Percentiles rank a stretch among this genome's conserved stretches.
phyloP scores from a whole-genome alignment of 768 basidiomycete species.

The Vishniacozyma victoriae region DNA sequence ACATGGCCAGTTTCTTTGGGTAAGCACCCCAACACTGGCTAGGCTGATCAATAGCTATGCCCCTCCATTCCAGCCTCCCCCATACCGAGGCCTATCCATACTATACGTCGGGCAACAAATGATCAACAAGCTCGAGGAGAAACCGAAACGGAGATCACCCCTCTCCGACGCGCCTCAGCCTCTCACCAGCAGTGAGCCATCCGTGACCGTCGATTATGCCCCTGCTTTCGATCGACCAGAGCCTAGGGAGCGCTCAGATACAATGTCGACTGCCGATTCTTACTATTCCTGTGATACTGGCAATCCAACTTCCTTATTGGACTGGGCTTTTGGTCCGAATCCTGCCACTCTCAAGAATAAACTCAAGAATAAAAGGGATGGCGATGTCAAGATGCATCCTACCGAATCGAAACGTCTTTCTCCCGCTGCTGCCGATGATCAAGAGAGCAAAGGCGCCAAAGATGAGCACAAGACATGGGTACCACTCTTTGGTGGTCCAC shows the following conservation, averaged over 20 bases:
- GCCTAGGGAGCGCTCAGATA: slow-evolving; percentile 33
- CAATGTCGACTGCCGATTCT: slow-evolving; percentile 33
- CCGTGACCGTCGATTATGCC: neutral
- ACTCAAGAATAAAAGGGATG: no score
- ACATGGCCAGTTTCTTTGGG: slow-evolving; percentile 45
- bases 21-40: slow-evolving; percentile 4
- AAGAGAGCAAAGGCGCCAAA: no score
- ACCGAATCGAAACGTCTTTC: slow-evolving; percentile 33
- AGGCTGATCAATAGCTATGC: slow-evolving; percentile 15
- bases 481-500: slow-evolving; percentile 14
- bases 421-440: slow-evolving; percentile 9
- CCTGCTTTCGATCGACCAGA: neutral
- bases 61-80: slow-evolving; percentile 41
- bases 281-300: slow-evolving; percentile 26
- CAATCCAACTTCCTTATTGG: slow-evolving; percentile 29
- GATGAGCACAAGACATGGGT: no score
- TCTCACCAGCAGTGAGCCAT: no score
- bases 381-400: slow-evolving; percentile 40
- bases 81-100: slow-evolving; percentile 40
- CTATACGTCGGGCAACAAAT: no score
- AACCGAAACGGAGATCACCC: slow-evolving; percentile 8
- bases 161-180: slow-evolving; percentile 1
- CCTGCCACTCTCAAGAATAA: slow-evolving; percentile 16
- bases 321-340: no score
- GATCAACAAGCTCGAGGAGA: no score